Percentiles rank a stretch among this genome's conserved stretches.
Evolutionary conservation across 2,329 filamentous ascomycete genomes (phyloP).

Genomic region (Apiospora phragmitis): DNA sequence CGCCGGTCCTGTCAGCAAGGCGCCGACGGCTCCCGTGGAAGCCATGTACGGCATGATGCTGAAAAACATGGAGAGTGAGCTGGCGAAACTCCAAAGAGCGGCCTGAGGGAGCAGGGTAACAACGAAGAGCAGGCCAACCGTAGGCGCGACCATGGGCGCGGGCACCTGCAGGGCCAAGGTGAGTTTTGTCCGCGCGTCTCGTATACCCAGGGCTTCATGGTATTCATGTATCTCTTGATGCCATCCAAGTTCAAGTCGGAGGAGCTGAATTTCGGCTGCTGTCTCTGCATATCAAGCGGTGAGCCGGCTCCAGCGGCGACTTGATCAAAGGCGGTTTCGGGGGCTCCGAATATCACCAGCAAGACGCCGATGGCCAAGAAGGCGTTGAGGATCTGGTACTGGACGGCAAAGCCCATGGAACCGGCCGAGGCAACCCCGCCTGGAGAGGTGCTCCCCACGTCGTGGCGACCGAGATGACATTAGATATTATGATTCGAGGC

Average conservation of each 20-base stretch:
- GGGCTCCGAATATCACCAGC: slow-evolving; percentile 47
- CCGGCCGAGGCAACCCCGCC: slow-evolving; percentile 49
- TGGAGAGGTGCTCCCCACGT: slow-evolving; percentile 55
- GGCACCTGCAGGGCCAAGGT: slow-evolving; percentile 44
- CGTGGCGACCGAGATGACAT: slow-evolving; percentile 43
- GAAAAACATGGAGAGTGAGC: slow-evolving; percentile 49
- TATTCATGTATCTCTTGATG: slow-evolving; percentile 37
- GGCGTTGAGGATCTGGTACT: slow-evolving; percentile 52
- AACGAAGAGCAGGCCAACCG: slow-evolving; percentile 46
- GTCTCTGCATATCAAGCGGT: slow-evolving; percentile 18
- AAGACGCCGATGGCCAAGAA: slow-evolving; percentile 49
- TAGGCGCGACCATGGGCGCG: slow-evolving; percentile 50
- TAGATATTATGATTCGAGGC: slow-evolving; percentile 44
- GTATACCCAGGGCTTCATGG: slow-evolving; percentile 42
- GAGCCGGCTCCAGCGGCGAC: slow-evolving; percentile 27
- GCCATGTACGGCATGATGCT: slow-evolving; percentile 44
- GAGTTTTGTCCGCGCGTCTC: slow-evolving; percentile 28
- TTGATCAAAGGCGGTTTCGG: slow-evolving; percentile 55
- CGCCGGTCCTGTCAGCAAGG: slow-evolving; percentile 46
- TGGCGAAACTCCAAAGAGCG: slow-evolving; percentile 47
- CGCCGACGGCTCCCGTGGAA: slow-evolving; percentile 40
- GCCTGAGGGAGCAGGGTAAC: slow-evolving; percentile 46
- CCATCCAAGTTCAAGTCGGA: slow-evolving; percentile 33
- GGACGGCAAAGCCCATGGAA: slow-evolving; percentile 42
- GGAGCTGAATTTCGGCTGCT: slow-evolving; percentile 22